phyloP scores from a whole-genome alignment of 495 filamentous ascomycete genomes.

The Viridothelium virens region DNA sequence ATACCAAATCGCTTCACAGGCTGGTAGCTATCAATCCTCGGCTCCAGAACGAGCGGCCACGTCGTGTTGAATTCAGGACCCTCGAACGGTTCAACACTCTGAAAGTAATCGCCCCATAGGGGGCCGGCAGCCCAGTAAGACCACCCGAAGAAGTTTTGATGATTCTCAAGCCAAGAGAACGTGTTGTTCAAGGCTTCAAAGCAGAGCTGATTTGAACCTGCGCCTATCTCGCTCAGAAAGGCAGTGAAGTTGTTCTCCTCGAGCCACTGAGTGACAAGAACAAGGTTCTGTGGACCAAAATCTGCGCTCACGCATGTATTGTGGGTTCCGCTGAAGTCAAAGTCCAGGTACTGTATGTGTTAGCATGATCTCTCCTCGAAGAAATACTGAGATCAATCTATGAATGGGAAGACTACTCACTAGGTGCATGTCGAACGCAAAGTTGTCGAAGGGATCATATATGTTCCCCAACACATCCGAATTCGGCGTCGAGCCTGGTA shows the following conservation, averaged over 20 bases:
- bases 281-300: conserved; percentile 22
- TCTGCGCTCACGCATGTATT: conserved; percentile 18
- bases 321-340: conserved; percentile 28
- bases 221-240: conserved; percentile 28
- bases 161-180: conserved; percentile 18
- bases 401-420: background rate
- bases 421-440: conserved; percentile 29
- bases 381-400: background rate
- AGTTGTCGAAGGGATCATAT: conserved; percentile 25
- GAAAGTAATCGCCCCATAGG: conserved; percentile 24
- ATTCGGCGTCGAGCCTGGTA: conserved; percentile 19
- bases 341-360: conserved; percentile 25
- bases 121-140: conserved; percentile 29
- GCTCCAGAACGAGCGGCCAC: conserved; percentile 8
- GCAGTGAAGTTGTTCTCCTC: conserved; percentile 25
- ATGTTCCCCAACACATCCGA: conserved; percentile 23
- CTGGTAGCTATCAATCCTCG: conserved; percentile 9
- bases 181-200: conserved; percentile 19
- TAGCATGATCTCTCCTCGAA: background rate
- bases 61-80: conserved; percentile 6
- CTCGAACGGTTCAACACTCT: conserved; percentile 7
- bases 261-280: conserved; percentile 25
- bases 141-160: conserved; percentile 27
- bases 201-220: conserved; percentile 21
- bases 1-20: conserved; percentile 11